Conservation (phyloP, 2,329 filamentous ascomycete genomes). For the Colletotrichum sp. region DNA sequence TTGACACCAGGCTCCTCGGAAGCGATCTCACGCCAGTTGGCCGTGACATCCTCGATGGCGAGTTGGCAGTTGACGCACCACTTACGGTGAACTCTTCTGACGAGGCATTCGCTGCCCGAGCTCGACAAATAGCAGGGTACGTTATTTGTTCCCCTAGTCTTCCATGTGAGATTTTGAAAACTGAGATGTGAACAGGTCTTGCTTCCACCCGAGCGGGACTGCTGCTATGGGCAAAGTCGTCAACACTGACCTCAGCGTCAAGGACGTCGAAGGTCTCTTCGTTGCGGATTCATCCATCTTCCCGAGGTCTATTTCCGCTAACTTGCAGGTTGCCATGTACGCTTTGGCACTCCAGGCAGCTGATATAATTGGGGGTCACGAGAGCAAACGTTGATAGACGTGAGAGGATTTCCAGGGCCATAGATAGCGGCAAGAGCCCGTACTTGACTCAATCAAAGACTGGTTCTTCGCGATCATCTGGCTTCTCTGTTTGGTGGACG, state of each 20-base stretch:
- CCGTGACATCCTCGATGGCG: conserved; percentile 28
- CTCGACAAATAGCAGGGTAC: background rate
- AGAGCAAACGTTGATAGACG: background rate
- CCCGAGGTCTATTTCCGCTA: conserved; percentile 36
- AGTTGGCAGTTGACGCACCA: conserved; percentile 23
- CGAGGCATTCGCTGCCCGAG: conserved; percentile 2
- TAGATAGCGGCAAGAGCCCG: background rate
- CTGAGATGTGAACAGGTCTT: background rate
- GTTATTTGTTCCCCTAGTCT: background rate
- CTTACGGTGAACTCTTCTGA: conserved; percentile 27
- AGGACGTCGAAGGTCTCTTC: conserved; percentile 37
- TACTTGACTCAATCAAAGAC: background rate
- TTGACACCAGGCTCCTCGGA: conserved; percentile 25
- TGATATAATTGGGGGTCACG: conserved; percentile 49
- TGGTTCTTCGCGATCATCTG: too few relatives aligned
- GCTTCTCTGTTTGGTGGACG: background rate
- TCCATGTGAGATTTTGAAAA: background rate
- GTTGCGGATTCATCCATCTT: conserved; percentile 36
- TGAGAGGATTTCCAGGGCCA: background rate
- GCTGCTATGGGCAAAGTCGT: conserved; percentile 34
- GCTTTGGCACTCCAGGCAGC: conserved; percentile 65
- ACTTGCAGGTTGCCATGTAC: conserved; percentile 55
- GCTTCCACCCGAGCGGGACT: conserved; percentile 30
- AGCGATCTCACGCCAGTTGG: conserved; percentile 23
- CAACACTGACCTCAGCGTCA: conserved; percentile 39